Evolutionary conservation across 768 basidiomycete species (phyloP).

Genomic region (Tulasnella sp.): DNA sequence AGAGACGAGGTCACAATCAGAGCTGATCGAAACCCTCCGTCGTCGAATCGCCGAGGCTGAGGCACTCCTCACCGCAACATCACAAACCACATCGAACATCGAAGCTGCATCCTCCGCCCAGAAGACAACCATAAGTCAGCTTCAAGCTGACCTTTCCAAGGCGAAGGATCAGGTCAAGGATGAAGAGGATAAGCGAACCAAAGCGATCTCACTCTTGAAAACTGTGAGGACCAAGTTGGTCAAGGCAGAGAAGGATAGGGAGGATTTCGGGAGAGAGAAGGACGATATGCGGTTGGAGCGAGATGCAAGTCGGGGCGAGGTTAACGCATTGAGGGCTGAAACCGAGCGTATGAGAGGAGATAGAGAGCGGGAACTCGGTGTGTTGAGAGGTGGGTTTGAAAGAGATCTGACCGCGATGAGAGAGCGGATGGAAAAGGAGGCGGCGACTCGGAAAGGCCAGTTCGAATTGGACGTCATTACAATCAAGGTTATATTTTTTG

Average conservation of each 20-base stretch:
- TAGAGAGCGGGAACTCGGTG: conserved; percentile 29
- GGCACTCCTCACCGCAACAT: conserved; percentile 48
- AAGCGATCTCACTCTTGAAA: conserved; percentile 85
- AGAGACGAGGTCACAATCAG: conserved; percentile 67
- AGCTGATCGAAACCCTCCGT: conserved; percentile 60
- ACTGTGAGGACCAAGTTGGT: conserved; percentile 96
- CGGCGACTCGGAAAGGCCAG: conserved; percentile 51
- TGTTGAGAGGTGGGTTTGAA: conserved; percentile 56
- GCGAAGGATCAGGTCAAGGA: conserved; percentile 62
- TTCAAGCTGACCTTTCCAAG: conserved; percentile 55
- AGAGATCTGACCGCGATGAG: conserved; percentile 50
- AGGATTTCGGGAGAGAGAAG: conserved; percentile 59
- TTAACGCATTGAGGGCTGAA: conserved; percentile 45
- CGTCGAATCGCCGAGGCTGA: conserved; percentile 62
- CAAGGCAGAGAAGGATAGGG: conserved; percentile 88
- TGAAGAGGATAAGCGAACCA: conserved; percentile 94
- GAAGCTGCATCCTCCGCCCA: conserved; percentile 41
- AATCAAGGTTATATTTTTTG: conserved; percentile 47
- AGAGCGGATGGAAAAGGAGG: conserved; percentile 69
- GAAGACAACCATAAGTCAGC: conserved; percentile 44
- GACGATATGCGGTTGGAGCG: conserved; percentile 38
- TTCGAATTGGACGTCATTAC: conserved; percentile 67
- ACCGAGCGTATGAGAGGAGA: conserved; percentile 32
- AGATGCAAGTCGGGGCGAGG: conserved; percentile 36
- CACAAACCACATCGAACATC: conserved; percentile 24